phyloP scores from a whole-genome alignment of 306 rosid genomes.

The Cercis canadensis region DNA sequence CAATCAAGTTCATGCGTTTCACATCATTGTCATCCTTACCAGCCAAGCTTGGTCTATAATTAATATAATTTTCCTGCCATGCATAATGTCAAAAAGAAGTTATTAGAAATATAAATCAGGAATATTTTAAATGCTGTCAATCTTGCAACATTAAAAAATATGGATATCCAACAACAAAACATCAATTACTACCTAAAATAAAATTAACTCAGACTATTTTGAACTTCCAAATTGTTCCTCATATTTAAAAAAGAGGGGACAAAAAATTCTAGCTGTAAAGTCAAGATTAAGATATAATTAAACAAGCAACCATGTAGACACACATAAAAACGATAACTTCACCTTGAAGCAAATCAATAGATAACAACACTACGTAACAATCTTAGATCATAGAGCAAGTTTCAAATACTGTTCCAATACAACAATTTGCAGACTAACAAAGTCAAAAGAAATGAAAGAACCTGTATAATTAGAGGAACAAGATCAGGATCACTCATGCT shows the following conservation, averaged over 20 bases:
- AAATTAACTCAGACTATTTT: constrained; percentile 19
- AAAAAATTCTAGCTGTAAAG: background rate
- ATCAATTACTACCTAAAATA: background rate
- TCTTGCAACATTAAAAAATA: constrained; percentile 1
- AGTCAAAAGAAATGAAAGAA: constrained; percentile 36
- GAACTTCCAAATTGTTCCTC: constrained; percentile 19
- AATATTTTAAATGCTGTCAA: constrained; percentile 4
- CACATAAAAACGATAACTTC: background rate
- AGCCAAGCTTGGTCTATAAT: constrained; percentile 76
- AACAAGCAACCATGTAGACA: constrained; percentile 23
- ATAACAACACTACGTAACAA: constrained; percentile 23
- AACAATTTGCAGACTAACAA: constrained; percentile 28
- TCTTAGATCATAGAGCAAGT: background rate
- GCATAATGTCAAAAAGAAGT: constrained; percentile 26
- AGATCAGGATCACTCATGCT: constrained; percentile 98
- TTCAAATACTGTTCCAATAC: constrained; percentile 12
- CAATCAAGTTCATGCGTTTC: constrained; percentile 82
- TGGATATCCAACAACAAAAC: constrained; percentile 9
- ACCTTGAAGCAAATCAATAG: constrained; percentile 21
- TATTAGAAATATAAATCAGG: constrained; percentile 23
- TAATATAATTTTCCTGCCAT: constrained; percentile 91
- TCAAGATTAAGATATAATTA: constrained; percentile 7
- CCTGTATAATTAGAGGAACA: constrained; percentile 94
- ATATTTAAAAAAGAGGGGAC: background rate
- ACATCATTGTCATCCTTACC: constrained; percentile 78